A percentile compares a stretch with the other conserved stretches of the same genome.
phyloP scores from a whole-genome alignment of 75 land plant genomes.

The Cupressus sempervirens region DNA sequence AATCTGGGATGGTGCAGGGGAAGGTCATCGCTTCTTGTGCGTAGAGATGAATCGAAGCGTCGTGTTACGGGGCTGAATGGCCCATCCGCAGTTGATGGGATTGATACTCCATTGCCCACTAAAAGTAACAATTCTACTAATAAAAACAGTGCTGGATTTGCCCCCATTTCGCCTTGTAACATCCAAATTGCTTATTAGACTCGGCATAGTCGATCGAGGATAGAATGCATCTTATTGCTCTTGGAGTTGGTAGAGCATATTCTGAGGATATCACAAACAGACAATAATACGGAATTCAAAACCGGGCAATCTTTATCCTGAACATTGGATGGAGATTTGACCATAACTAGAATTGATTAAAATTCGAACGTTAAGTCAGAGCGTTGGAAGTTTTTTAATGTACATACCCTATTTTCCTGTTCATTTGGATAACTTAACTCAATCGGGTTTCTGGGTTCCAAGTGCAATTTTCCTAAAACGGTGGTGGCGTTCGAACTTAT shows the following conservation, averaged over 20 bases:
- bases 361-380: too few relatives aligned
- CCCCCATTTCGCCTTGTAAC: not conserved
- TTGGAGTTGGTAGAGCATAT: not conserved
- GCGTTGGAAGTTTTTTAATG: not conserved
- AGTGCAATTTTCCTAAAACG: too few relatives aligned
- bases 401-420: not conserved
- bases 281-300: not conserved
- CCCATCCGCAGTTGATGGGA: slow-evolving; percentile 81
- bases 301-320: not conserved
- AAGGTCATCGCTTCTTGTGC: slow-evolving; percentile 79
- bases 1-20: slow-evolving; percentile 69
- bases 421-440: not conserved
- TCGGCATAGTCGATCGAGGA: not conserved
- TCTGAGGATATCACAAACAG: not conserved
- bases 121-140: not conserved
- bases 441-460: too few relatives aligned
- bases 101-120: slow-evolving; percentile 5
- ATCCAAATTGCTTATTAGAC: not conserved
- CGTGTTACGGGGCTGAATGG: slow-evolving; percentile 75
- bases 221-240: too few relatives aligned
- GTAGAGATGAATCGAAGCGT: slow-evolving; percentile 58
- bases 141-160: not conserved
- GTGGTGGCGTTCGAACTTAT: too few relatives aligned
- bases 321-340: too few relatives aligned
- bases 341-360: too few relatives aligned